phyloP scores from a whole-genome alignment of 257 asterid genomes.

The Asclepias syriaca region DNA sequence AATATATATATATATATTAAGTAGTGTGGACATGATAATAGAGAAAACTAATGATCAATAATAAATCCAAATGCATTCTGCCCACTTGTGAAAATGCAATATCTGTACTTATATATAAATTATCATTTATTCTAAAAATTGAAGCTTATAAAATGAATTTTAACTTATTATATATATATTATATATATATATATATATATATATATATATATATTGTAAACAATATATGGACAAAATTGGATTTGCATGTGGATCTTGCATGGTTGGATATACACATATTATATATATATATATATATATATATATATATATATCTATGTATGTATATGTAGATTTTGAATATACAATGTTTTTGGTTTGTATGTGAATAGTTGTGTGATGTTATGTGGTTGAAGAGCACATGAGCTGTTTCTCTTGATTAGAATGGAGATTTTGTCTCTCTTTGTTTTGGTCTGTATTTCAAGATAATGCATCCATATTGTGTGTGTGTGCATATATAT shows the following conservation, averaged over 20 bases:
- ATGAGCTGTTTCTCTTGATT: conserved; percentile 37
- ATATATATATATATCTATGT: too few relatives aligned
- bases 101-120: neutral
- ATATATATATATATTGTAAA: conserved; percentile 2
- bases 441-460: conserved; percentile 5
- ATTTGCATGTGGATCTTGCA: conserved; percentile 35
- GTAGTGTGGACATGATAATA: neutral
- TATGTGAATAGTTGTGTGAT: too few relatives aligned
- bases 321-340: too few relatives aligned
- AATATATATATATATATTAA: neutral
- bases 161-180: too few relatives aligned
- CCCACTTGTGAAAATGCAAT: conserved; percentile 3
- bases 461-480: neutral
- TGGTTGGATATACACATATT: conserved; percentile 12
- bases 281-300: too few relatives aligned
- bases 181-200: too few relatives aligned
- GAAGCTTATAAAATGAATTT: too few relatives aligned
- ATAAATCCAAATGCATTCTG: neutral
- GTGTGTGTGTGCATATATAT: too few relatives aligned
- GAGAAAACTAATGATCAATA: neutral
- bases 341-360: conserved; percentile 6
- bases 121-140: too few relatives aligned
- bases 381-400: conserved; percentile 25
- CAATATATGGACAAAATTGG: conserved; percentile 16
- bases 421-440: conserved; percentile 28